These are phyloP conservation scores for Colletotrichum sojae DNA, from an alignment of 2,329 filamentous ascomycete genomes.

Conservation along the genomic window DNA sequence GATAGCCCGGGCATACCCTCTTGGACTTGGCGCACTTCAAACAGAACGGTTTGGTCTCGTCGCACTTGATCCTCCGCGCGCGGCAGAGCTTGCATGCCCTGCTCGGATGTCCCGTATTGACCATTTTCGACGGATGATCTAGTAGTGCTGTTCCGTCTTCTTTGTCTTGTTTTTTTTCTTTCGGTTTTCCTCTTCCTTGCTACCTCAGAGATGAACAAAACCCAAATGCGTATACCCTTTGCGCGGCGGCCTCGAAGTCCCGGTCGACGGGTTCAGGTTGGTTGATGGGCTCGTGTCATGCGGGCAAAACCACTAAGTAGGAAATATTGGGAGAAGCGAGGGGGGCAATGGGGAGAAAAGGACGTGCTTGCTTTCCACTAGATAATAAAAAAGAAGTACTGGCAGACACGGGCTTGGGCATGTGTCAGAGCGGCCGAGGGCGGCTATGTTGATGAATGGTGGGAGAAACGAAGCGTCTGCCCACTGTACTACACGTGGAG, in stretches of 20 bases:
- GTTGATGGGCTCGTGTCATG: constrained; percentile 23
- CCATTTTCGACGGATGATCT: constrained; percentile 22
- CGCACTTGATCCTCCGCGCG: constrained; percentile 53
- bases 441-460: constrained; percentile 10
- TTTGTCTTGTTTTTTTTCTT: background rate
- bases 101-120: constrained; percentile 42
- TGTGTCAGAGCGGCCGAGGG: constrained; percentile 34
- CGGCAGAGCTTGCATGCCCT: constrained; percentile 48
- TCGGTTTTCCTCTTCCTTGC: background rate
- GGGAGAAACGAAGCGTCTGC: background rate
- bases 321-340: constrained; percentile 11
- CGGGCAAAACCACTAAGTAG: constrained; percentile 28
- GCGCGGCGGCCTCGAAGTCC: background rate
- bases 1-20: constrained; percentile 40
- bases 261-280: constrained; percentile 13
- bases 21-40: constrained; percentile 50
- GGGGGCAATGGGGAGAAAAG: background rate
- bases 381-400: constrained; percentile 24
- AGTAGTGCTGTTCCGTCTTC: background rate
- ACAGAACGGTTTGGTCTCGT: constrained; percentile 52
- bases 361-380: constrained; percentile 29
- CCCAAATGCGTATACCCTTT: background rate
- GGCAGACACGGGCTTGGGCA: constrained; percentile 6
- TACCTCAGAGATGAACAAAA: background rate
- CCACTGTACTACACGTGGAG: background rate